These are phyloP conservation scores for Alopecurus myosuroides DNA, from an alignment of 176 grass and related monocot species.

Conservation along the genomic window DNA sequence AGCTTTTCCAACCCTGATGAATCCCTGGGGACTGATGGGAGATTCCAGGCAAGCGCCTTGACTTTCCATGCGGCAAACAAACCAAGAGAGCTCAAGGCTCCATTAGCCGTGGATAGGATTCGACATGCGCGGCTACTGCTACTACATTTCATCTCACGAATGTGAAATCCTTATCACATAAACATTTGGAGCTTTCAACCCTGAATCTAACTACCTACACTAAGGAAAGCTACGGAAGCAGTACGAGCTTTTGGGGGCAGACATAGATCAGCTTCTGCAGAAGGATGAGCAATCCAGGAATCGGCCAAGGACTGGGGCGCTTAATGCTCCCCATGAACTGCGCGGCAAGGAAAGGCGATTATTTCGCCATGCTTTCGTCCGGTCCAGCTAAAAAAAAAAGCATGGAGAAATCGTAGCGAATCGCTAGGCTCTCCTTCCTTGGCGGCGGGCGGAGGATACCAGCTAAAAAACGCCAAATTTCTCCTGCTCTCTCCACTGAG, in stretches of 20 bases:
- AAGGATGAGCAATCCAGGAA: neutral
- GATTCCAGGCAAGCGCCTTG: constrained; percentile 15
- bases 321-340: no score
- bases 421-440: neutral
- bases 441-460: no score
- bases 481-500: neutral
- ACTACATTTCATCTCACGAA: no score
- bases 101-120: no score
- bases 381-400: no score
- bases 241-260: no score
- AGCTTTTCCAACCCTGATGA: neutral
- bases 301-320: neutral
- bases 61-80: neutral
- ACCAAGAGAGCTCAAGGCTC: neutral
- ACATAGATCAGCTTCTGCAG: neutral
- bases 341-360: neutral
- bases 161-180: no score
- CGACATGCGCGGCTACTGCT: no score
- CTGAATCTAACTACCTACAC: neutral
- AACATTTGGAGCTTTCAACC: neutral
- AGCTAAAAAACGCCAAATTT: neutral
- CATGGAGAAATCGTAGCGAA: no score
- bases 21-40: neutral
- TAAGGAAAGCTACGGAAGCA: neutral
- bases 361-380: neutral